Conservation (phyloP, 306 rosid species). For the Macrotyloma uniflorum region DNA sequence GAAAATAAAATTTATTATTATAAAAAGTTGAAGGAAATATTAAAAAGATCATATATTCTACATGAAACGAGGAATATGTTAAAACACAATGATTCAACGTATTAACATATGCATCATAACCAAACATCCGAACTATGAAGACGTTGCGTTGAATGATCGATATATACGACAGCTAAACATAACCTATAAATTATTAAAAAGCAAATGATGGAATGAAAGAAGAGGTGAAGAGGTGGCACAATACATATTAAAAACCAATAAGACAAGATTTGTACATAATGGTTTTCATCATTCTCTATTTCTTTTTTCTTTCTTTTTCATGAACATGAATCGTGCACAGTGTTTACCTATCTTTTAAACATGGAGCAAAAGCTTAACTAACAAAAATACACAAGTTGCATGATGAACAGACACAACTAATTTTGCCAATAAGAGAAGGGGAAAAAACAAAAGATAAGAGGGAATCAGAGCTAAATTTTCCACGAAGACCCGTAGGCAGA, state of each 20-base stretch:
- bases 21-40: too few species aligned
- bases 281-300: neutral
- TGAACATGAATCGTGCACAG: neutral
- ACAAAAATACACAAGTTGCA: neutral
- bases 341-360: neutral
- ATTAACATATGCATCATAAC: too few species aligned
- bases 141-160: neutral
- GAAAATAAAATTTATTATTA: too few species aligned
- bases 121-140: neutral
- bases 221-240: neutral
- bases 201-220: neutral
- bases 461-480: neutral
- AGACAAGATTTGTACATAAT: neutral
- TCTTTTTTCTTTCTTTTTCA: neutral
- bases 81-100: neutral
- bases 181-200: neutral
- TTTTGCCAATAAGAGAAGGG: neutral
- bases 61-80: too few species aligned
- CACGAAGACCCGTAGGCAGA: slow-evolving; percentile 8
- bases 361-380: neutral
- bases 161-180: neutral
- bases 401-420: neutral
- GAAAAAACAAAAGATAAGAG: neutral
- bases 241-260: neutral
- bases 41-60: too few species aligned